Conservation (phyloP, 805 yeast species). For the Lipomyces oligophaga region DNA sequence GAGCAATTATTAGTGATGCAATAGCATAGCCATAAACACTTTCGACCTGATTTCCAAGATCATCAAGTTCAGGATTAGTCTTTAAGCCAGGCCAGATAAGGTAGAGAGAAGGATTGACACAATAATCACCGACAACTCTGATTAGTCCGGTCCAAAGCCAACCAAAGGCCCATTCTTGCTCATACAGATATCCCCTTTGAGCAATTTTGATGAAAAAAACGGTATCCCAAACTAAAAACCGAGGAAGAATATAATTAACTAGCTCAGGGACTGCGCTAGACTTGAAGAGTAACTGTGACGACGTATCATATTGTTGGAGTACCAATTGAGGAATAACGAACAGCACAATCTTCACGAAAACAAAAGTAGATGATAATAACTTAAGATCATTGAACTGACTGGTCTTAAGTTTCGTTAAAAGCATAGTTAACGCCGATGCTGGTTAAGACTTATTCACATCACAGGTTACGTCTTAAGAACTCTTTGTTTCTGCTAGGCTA, state of each 20-base stretch:
- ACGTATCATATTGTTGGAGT: constrained; percentile 50
- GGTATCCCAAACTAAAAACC: constrained; percentile 76
- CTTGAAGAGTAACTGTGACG: constrained; percentile 43
- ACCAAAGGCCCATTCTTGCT: constrained; percentile 88
- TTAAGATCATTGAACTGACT: background rate
- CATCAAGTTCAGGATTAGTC: constrained; percentile 8
- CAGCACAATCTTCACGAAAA: constrained; percentile 39
- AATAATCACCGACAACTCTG: constrained; percentile 4
- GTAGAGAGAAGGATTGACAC: constrained; percentile 9
- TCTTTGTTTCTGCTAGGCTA: too few species aligned
- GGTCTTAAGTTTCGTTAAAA: too few species aligned
- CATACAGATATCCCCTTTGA: constrained; percentile 52
- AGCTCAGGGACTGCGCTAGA: constrained; percentile 12
- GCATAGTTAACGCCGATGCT: too few species aligned
- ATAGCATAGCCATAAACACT: constrained; percentile 44
- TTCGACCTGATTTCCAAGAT: constrained; percentile 17
- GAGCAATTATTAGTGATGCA: constrained; percentile 49
- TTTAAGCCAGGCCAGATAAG: constrained; percentile 7
- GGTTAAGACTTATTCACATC: too few species aligned
- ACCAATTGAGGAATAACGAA: constrained; percentile 40
- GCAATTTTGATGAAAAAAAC: constrained; percentile 68
- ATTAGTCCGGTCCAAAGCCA: constrained; percentile 55
- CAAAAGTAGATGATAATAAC: constrained; percentile 18
- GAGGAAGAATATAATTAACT: constrained; percentile 27
- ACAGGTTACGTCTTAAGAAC: too few species aligned